Evolutionary conservation across 257 asterid genomes (phyloP), one percentile per base, ranked within the genome.

Genomic region (Leonotis leonurus): DNA sequence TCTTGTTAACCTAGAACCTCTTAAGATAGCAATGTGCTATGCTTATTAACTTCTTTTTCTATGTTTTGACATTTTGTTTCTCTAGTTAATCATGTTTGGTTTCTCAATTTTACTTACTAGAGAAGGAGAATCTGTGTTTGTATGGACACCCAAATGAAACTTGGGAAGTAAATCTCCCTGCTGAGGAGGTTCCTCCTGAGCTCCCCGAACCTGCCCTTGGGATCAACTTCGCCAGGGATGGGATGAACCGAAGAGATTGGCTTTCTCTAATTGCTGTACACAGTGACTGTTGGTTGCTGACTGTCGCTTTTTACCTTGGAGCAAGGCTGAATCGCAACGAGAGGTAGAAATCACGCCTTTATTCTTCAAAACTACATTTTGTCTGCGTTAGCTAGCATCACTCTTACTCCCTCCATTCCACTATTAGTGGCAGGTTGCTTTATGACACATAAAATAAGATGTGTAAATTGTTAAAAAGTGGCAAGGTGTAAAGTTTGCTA

Each of bases 161-260:
- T 8, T 90, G 97, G 96, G 95, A 90, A 73, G 97, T 90, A 36
- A 83, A 76, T 81, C 91, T 90, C 41, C 97, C 97, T 16, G 97
- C 95, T 16, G 97, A 90, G 81, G 97, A 90, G 69, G 97, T 90
- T 68, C 97, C 97, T 22, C 97, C 97, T 0, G 96, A 90, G 83
- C 91, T 90, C 67, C 97, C 96, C 10, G 97, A 87, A 72, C 97
- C 96, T 33, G 97, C 95, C 26, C 87, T 90, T 22, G 96, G 97
- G 55, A 85, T 90, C 80, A 90, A 90, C 72, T 90, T 87, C 41
- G 95, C 95, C 18, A 78, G 97, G 79, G 96, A 90, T 80, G 97
- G 97, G 37, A 90, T 90, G 97, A 84, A 82, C 54, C 85, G 94
- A 17, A 83, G 87, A 73, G 97, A 90, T 71, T 90, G 97, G 96